Evolutionary conservation across 495 filamentous ascomycete genomes (phyloP).

Genomic region (Penicillium tannophilum): DNA sequence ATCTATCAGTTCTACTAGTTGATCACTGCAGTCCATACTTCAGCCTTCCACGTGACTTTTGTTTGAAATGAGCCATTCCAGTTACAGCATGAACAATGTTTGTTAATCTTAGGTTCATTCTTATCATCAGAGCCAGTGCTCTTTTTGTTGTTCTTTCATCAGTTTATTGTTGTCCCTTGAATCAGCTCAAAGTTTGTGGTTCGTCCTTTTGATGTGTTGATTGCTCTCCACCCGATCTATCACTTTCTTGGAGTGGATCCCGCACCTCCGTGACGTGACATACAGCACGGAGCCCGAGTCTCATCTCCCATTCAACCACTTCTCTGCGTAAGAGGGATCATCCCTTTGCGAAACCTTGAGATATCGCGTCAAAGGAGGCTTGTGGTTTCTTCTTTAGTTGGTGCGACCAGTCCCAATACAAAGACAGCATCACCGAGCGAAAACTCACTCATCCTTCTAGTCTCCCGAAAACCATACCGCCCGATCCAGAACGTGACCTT

Average conservation of each 20-base stretch:
- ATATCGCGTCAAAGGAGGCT: not conserved
- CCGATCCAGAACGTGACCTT: not conserved
- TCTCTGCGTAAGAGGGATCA: conserved; percentile 16
- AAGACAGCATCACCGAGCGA: not conserved
- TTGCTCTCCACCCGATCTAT: conserved; percentile 19
- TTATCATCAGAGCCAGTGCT: not conserved
- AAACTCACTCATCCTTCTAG: not conserved
- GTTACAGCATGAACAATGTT: not conserved
- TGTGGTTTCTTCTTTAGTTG: not conserved
- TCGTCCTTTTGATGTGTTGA: conserved; percentile 8
- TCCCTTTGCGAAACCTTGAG: conserved; percentile 5
- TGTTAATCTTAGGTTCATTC: not conserved
- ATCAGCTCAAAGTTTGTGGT: not conserved
- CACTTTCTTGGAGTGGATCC: conserved; percentile 20
- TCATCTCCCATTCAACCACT: conserved; percentile 12
- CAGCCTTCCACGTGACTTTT: not conserved
- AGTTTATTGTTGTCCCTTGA: not conserved
- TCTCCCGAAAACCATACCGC: not conserved
- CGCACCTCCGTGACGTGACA: conserved; percentile 25
- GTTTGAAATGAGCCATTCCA: conserved; percentile 3
- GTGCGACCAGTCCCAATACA: not conserved
- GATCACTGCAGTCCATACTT: not conserved
- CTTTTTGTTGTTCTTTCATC: not conserved
- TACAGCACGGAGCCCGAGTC: conserved; percentile 12
- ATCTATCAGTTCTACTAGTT: not conserved